Percentiles rank a stretch among this genome's conserved stretches.
Evolutionary conservation across 2,329 filamentous ascomycete genomes (phyloP).

Genomic region (Aureobasidium sp.): DNA sequence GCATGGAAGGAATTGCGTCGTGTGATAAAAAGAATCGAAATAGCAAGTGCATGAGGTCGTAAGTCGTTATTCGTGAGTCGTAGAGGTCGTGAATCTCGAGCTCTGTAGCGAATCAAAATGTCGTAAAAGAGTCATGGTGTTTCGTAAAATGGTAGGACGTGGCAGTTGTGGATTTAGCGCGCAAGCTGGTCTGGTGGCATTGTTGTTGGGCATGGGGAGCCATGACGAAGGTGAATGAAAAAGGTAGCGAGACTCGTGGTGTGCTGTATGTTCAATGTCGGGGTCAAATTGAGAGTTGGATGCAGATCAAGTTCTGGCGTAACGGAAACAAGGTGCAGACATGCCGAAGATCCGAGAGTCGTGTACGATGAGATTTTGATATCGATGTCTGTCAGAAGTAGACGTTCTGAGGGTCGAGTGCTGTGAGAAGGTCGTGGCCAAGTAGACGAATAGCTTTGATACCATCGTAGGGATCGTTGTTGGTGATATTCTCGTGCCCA

Average conservation of each 20-base stretch:
- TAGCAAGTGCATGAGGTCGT: not conserved
- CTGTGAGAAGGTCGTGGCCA: constrained; percentile 21
- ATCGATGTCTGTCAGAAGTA: constrained; percentile 7
- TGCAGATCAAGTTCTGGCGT: not conserved
- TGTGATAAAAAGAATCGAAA: not conserved
- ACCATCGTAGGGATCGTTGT: constrained; percentile 17
- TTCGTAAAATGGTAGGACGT: not conserved
- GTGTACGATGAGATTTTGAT: not conserved
- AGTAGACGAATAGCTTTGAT: constrained; percentile 18
- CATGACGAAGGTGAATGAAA: not conserved
- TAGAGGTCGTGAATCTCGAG: not conserved
- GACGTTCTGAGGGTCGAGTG: constrained; percentile 22
- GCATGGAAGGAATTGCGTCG: not conserved
- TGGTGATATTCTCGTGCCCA: constrained; percentile 20
- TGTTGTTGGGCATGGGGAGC: not conserved
- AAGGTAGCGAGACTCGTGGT: too few relatives aligned
- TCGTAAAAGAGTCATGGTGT: not conserved
- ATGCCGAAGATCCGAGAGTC: not conserved
- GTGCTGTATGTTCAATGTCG: not conserved
- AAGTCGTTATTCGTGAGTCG: not conserved
- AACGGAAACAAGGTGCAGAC: not conserved
- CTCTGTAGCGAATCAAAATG: not conserved
- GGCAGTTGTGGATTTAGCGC: not conserved
- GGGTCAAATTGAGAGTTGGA: not conserved
- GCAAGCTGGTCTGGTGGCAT: not conserved